Evolutionary conservation across 2,329 filamentous ascomycete species (phyloP), one percentile per base, ranked within the genome.

Genomic region (Ceratocystis variospora): DNA sequence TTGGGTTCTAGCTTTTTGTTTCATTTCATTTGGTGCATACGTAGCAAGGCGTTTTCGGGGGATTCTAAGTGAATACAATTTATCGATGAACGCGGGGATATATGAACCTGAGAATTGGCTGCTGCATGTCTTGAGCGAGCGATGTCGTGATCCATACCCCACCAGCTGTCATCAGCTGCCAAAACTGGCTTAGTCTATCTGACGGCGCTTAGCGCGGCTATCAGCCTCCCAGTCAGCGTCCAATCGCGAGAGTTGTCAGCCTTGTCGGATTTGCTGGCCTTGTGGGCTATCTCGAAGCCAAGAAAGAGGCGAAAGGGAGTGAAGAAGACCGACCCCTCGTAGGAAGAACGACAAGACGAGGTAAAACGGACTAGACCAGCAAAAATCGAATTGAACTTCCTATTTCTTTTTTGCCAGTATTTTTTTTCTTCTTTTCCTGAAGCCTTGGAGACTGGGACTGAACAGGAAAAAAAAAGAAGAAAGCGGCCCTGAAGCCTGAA

Each of bases 181-280:
- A 41, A 5, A 28, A 22, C 10, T 15, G 3, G 3, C 3, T 8
- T 15, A 63, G 33, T 28, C 31, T 17, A 44, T 41, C 64, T 50
- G 48, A 61, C 17, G 44, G 61, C 64, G 64, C 57, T 22, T 66
- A 62, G 15, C 55, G 64, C 57, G 64, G 5, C 12, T 66, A 57
- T 28, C 41, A 12, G 3, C 48, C 41, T 48, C 31, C 55, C 22
- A 15, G 15, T 2, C 22, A 45, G 33, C 28, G 28, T 41, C 64
- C 64, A 66, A 66, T 66, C 41, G 62, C 57, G 53, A 19, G 15
- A n/a, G 28, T 22, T 19, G 31, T 8, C 33, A 66, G 64, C 64
- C 64, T 66, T 66, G 64, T 19, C 53, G 57, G 33, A 8, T 37
- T 22, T 61, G 37, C 6, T 59, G 25, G 55, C 55, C 55, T 37